phyloP scores from a whole-genome alignment of 169 alveolate genomes.

The Theileria annulata region DNA sequence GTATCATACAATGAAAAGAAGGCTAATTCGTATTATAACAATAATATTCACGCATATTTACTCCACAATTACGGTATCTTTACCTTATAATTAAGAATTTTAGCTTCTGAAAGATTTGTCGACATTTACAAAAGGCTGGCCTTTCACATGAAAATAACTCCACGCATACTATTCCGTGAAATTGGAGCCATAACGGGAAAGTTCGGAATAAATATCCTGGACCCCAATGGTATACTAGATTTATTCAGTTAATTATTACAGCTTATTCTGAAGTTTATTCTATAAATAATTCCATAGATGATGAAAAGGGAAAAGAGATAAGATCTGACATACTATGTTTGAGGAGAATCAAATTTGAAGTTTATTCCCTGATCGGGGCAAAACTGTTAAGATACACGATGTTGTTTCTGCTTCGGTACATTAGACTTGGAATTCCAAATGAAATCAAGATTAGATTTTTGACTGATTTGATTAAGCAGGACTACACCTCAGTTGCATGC shows the following conservation, averaged over 20 bases:
- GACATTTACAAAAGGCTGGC: conserved; percentile 58
- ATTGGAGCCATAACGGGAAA: conserved; percentile 62
- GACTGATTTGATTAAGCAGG: conserved; percentile 59
- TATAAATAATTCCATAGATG: conserved; percentile 23
- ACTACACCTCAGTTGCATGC: conserved; percentile 50
- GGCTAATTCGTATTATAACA: conserved; percentile 11
- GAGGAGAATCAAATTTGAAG: conserved; percentile 51
- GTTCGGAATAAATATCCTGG: conserved; percentile 55
- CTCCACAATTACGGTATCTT: conserved; percentile 61
- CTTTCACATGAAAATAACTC: conserved; percentile 60
- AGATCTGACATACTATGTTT: conserved; percentile 43
- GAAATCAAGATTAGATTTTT: conserved; percentile 70
- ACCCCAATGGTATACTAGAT: conserved; percentile 48
- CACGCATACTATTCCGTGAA: conserved; percentile 52
- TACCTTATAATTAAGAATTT: background rate
- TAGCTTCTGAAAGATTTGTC: conserved; percentile 54
- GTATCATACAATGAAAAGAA: background rate
- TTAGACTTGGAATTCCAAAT: conserved; percentile 69
- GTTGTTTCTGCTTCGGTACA: conserved; percentile 48
- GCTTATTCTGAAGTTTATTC: background rate
- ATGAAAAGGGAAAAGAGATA: conserved; percentile 29
- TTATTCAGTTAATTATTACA: background rate
- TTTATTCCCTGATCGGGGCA: conserved; percentile 40
- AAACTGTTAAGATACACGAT: conserved; percentile 59
- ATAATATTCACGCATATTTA: conserved; percentile 29